Evolutionary conservation across 139 green algal genomes (phyloP).

Genomic region (Chlorella sp.): DNA sequence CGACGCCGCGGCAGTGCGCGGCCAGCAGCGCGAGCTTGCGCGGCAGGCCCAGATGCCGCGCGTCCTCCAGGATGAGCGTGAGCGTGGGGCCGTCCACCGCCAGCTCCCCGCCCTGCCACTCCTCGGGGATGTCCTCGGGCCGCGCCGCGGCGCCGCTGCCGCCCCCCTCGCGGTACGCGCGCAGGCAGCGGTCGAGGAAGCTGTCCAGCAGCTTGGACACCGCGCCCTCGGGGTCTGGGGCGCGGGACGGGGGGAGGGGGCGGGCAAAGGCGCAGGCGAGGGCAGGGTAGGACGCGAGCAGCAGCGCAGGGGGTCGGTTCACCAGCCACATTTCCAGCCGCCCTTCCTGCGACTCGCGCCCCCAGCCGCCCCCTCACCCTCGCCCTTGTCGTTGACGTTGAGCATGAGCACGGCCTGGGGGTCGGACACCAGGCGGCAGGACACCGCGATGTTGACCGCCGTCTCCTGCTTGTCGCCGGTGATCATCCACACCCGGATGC

Average conservation of each 20-base stretch:
- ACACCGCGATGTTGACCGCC: slow-evolving; percentile 92
- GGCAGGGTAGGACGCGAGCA: background rate
- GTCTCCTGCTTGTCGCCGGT: slow-evolving; percentile 91
- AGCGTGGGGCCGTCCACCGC: slow-evolving; percentile 89
- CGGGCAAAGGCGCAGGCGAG: background rate
- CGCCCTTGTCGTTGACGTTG: slow-evolving; percentile 51
- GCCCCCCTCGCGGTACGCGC: too few species aligned
- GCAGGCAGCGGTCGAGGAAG: background rate
- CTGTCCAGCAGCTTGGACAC: slow-evolving; percentile 24
- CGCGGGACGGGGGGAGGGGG: background rate
- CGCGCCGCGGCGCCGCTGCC: too few species aligned
- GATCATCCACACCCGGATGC: slow-evolving; percentile 92
- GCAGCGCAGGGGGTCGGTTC: background rate
- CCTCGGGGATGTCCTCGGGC: slow-evolving; percentile 27
- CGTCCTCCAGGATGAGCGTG: slow-evolving; percentile 60
- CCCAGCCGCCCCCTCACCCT: background rate
- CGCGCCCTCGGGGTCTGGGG: too few species aligned
- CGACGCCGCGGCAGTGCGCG: slow-evolving; percentile 58
- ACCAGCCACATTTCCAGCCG: background rate
- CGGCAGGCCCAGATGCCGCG: slow-evolving; percentile 11
- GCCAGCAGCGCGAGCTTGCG: slow-evolving; percentile 59
- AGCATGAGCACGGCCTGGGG: slow-evolving; percentile 62
- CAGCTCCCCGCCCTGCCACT: slow-evolving; percentile 53
- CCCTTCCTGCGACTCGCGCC: background rate
- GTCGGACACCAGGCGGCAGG: slow-evolving; percentile 81